Evolutionary conservation across 768 basidiomycete genomes (phyloP), one percentile per base, ranked within the genome.

Genomic region (Gelatoporia subvermispora): DNA sequence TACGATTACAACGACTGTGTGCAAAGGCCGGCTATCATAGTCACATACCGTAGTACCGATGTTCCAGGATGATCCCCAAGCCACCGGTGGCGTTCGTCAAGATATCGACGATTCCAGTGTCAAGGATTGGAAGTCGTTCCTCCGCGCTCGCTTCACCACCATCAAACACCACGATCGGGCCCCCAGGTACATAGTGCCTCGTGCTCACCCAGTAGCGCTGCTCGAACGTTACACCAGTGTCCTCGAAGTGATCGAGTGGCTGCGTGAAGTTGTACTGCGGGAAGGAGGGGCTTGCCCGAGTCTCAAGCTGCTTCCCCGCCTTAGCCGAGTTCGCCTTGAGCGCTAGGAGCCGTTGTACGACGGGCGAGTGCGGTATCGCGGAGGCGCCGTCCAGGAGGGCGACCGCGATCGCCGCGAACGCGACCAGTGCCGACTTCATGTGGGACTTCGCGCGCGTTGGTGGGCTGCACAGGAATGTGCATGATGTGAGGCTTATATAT

Each of bases 171-270:
- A 89, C 82, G 16, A 97, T 88, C 1, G 93, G 93, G 3, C 73
- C 69, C 3, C 82, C 77, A 0, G 81, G 69, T 43, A 78, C 72
- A 65, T 91, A 95, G 62, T 88, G 81, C 39, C 85, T 76, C 13
- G 78, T 77, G 60, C 83, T 90, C 21, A 93, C 73, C 93, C 93
- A 95, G 65, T 89, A 98, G 18, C 93, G 77, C 60, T 96, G 93
- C 42, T 77, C 68, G 68, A 89, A 97, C 0, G 83, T 88, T 39
- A 78, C 75, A 34, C 71, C 70, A 10, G 73, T 70, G n/a, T 71
- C 61, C 53, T 75, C 66, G 54, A 85, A 85, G 61, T 96, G 93
- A 60, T 94, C 91, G 53, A 94, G 69, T 3, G 88, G 91, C 60
- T 95, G 93, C 41, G 76, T 68, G 68, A 94, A 93, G 68, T 78